Conservation (phyloP, 495 filamentous ascomycete species). For the Penicillium ochrochloron region DNA sequence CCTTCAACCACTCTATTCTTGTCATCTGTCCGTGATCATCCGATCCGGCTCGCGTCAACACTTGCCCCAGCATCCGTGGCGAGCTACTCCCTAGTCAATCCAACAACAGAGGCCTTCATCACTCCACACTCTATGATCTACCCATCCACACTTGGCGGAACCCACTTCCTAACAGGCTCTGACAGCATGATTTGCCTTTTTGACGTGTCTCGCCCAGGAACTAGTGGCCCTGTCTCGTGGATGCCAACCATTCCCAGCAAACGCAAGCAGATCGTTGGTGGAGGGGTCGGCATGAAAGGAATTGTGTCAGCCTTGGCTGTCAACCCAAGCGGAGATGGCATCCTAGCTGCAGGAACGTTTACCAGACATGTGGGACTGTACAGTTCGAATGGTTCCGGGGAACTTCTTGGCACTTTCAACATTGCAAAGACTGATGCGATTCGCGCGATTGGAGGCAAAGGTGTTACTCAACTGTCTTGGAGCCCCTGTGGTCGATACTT, state of each 20-base stretch:
- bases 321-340: conserved; percentile 49
- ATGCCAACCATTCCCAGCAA: conserved; percentile 79
- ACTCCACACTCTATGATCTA: conserved; percentile 77
- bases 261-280: conserved; percentile 68
- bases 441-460: conserved; percentile 60
- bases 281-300: conserved; percentile 81
- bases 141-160: conserved; percentile 54
- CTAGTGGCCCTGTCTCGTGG: conserved; percentile 59
- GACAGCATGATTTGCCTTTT: conserved; percentile 76
- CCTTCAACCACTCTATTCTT: conserved; percentile 71
- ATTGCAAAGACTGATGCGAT: conserved; percentile 45
- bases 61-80: conserved; percentile 53
- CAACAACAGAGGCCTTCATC: conserved; percentile 78
- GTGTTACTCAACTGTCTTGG: conserved; percentile 78
- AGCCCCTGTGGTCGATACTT: conserved; percentile 87
- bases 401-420: conserved; percentile 70
- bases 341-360: conserved; percentile 85
- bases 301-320: conserved; percentile 70
- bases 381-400: conserved; percentile 66
- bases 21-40: conserved; percentile 68
- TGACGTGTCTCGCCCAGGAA: conserved; percentile 70
- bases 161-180: conserved; percentile 71
- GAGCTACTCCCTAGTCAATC: conserved; percentile 72
- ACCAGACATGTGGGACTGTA: conserved; percentile 78
- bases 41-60: conserved; percentile 73